Base-by-base conservation (phyloP, 306 rosid genomes). In the Malus sieversii region DNA sequence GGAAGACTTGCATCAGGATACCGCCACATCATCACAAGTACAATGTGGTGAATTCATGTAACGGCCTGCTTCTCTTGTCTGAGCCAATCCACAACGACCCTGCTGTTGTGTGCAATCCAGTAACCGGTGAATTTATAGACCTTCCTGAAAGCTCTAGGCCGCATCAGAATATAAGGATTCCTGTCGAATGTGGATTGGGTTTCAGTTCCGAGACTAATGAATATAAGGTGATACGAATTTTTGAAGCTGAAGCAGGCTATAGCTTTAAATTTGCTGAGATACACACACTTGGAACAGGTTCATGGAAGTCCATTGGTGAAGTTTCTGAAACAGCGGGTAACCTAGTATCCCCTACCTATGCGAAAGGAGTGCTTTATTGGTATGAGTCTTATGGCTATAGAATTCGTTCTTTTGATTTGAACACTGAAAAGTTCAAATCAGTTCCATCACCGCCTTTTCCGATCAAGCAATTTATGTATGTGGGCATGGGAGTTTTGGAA, bases 311-410 rank as follows among this genome's bases (percentile, higher is more conserved):
- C 44, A 38, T 25, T 8, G 44, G 44, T 40, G 10, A 9, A 4
- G 44, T 40, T 8, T 40, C 44, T 40, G 44, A 40, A 40, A 40
- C 10, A 40, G 44, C 44, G 3, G 44, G 44, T 40, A 40, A 40
- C 10, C 13, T 2, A 23, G 58, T 9, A 0, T 70, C 23, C 52
- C 69, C 79, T 20, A 78, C 53, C 73, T 71, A 66, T 40, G 10
- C 71, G 10, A 35, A 72, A 3, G 83, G 85, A 42, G 61, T 79
- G 6, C 44, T 81, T 45, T 72, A 78, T n/a, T 78, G 65, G 8
- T 2, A 3, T 0, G 0, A 40, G 44, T 40, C 11, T 2, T 8
- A 9, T 40, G 10, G 1, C 27, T 10, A 35, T 25, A 8, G 14
- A 6, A 71, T 65, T 25, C 42, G 8, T 40, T 78, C 44, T 32